These are phyloP conservation scores for Termitomyces sp. DNA, from an alignment of 768 basidiomycete species.

Conservation along the genomic window DNA sequence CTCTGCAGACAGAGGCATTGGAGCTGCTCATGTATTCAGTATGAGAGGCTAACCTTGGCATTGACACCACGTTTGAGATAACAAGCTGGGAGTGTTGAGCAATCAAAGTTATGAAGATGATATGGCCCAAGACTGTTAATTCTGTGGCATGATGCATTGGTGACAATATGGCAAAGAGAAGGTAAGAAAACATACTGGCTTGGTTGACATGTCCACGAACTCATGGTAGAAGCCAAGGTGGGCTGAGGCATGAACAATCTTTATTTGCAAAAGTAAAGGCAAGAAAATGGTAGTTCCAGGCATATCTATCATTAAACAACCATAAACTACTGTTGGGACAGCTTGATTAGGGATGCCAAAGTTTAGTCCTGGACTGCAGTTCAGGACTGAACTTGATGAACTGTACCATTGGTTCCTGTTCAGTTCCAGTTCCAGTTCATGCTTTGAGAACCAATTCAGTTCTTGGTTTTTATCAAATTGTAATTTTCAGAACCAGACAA, in stretches of 20 bases:
- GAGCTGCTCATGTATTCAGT: background rate
- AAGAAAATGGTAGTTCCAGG: constrained; percentile 93
- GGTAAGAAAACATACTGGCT: constrained; percentile 65
- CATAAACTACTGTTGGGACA: constrained; percentile 41
- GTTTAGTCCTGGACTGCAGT: too few species aligned
- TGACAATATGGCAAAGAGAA: background rate
- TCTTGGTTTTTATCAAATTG: too few species aligned
- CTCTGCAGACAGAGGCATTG: constrained; percentile 47
- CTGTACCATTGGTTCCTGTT: too few species aligned
- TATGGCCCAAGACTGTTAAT: constrained; percentile 81
- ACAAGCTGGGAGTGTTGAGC: constrained; percentile 90
- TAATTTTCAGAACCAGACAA: too few species aligned
- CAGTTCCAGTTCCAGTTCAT: too few species aligned
- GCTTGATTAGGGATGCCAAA: too few species aligned
- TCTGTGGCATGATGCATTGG: constrained; percentile 40
- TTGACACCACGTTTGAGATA: constrained; percentile 94
- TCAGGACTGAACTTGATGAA: too few species aligned
- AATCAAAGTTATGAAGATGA: constrained; percentile 91
- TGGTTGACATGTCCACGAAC: constrained; percentile 97
- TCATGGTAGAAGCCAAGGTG: constrained; percentile 85
- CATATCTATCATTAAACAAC: constrained; percentile 82
- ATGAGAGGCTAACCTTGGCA: constrained; percentile 55
- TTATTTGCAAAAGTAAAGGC: constrained; percentile 53
- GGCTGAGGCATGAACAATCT: constrained; percentile 35
- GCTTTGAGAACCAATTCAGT: too few species aligned